Evolutionary conservation across 257 asterid genomes (phyloP).

Genomic region (Fraxinus pennsylvanica): DNA sequence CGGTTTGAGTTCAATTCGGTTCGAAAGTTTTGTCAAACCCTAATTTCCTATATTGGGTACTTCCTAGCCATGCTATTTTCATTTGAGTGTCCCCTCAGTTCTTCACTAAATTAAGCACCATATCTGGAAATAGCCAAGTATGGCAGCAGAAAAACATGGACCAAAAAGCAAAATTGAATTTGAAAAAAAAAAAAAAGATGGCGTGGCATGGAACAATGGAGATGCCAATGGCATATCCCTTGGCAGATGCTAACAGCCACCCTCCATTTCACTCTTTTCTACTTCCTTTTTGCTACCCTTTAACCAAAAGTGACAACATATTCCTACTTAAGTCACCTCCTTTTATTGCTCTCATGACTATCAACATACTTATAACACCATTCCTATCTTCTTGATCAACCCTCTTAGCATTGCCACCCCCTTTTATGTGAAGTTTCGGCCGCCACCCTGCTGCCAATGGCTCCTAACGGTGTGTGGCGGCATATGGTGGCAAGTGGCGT

Average conservation of each 20-base stretch:
- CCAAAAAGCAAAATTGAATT: neutral
- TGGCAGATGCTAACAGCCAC: slow-evolving; percentile 53
- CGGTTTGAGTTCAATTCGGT: too few relatives aligned
- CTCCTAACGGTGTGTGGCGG: slow-evolving; percentile 21
- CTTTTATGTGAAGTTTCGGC: slow-evolving; percentile 7
- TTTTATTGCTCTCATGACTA: slow-evolving; percentile 33
- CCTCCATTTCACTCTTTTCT: slow-evolving; percentile 18
- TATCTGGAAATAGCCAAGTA: neutral
- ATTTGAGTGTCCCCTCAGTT: too few relatives aligned
- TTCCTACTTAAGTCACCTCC: slow-evolving; percentile 47
- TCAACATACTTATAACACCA: slow-evolving; percentile 34
- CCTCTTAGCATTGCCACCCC: slow-evolving; percentile 40
- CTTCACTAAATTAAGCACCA: too few relatives aligned
- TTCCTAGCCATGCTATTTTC: too few relatives aligned
- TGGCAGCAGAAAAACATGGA: neutral
- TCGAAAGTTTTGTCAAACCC: too few relatives aligned
- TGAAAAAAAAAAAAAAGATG: neutral
- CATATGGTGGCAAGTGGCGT: slow-evolving; percentile 21
- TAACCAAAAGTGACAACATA: slow-evolving; percentile 39
- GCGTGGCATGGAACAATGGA: slow-evolving; percentile 31
- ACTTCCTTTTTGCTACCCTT: slow-evolving; percentile 32
- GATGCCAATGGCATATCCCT: slow-evolving; percentile 51
- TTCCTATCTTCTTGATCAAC: slow-evolving; percentile 32
- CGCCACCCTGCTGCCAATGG: slow-evolving; percentile 22
- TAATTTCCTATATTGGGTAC: too few relatives aligned